phyloP scores from a whole-genome alignment of 371 early-diverging fungal species.

The Homolaphlyctis polyrhiza region DNA sequence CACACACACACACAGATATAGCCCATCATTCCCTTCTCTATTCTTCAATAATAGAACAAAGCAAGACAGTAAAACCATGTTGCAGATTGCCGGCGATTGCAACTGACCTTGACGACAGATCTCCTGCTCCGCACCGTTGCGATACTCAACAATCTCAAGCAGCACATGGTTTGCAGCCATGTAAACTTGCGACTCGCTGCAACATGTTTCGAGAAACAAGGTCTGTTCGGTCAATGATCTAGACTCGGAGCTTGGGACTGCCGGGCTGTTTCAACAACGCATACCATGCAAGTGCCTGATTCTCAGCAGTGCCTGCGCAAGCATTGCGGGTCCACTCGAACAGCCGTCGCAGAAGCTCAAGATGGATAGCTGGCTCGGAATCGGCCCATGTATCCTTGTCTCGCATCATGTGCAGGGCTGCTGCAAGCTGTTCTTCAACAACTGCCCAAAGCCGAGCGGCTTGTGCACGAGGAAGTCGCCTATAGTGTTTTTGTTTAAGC shows the following conservation, averaged over 20 bases:
- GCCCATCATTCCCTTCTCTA: no score
- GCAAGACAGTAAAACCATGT: neutral
- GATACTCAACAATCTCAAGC: neutral
- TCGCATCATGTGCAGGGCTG: neutral
- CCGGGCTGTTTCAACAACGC: no score
- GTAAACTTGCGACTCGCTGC: neutral
- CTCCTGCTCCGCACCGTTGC: neutral
- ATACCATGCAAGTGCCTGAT: neutral
- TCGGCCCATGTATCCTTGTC: neutral
- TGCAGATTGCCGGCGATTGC: neutral
- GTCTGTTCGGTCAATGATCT: no score
- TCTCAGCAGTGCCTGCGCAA: neutral
- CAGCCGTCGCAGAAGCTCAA: neutral
- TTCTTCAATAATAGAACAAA: neutral
- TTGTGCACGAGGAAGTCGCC: neutral
- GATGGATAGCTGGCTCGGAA: neutral
- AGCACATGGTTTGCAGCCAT: neutral
- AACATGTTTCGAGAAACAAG: no score
- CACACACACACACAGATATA: no score
- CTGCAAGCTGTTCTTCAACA: neutral
- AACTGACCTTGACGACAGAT: neutral
- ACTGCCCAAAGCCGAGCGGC: neutral
- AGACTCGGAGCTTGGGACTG: no score
- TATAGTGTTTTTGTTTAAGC: no score
- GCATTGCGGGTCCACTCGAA: constrained; percentile 3